phyloP scores from a whole-genome alignment of 495 filamentous ascomycete species.

The Talaromyces stipitatus region DNA sequence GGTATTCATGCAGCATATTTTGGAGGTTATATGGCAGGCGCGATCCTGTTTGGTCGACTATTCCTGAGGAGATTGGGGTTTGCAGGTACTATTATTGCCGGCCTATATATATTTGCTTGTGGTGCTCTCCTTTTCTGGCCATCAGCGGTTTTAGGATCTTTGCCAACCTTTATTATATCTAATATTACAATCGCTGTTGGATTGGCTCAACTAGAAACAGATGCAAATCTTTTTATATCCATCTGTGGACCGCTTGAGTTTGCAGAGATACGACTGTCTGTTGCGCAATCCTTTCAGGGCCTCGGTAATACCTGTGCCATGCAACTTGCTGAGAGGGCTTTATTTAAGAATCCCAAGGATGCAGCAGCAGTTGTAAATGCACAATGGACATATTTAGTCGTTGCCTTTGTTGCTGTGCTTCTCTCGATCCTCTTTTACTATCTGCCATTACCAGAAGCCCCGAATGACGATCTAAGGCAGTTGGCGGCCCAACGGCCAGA shows the following conservation, averaged over 20 bases:
- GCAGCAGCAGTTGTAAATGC: slow-evolving; percentile 53
- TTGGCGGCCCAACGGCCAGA: slow-evolving; percentile 41
- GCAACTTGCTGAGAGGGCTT: slow-evolving; percentile 50
- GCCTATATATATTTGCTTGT: slow-evolving; percentile 54
- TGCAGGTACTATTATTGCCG: slow-evolving; percentile 58
- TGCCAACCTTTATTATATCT: slow-evolving; percentile 54
- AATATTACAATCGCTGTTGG: slow-evolving; percentile 62
- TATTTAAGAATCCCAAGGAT: slow-evolving; percentile 45
- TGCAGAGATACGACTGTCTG: slow-evolving; percentile 55
- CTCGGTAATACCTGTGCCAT: slow-evolving; percentile 54
- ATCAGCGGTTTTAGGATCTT: slow-evolving; percentile 57
- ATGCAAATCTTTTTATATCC: slow-evolving; percentile 60
- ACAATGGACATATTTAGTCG: slow-evolving; percentile 66
- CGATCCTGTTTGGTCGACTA: slow-evolving; percentile 47
- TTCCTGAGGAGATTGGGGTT: slow-evolving; percentile 58
- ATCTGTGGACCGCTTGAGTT: slow-evolving; percentile 61
- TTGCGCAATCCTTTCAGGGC: slow-evolving; percentile 60
- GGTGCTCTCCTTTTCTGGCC: slow-evolving; percentile 66
- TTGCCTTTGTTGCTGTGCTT: slow-evolving; percentile 54
- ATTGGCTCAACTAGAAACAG: slow-evolving; percentile 53
- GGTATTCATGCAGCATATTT: slow-evolving; percentile 61
- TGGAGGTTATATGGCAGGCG: slow-evolving; percentile 51
- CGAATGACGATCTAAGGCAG: slow-evolving; percentile 53
- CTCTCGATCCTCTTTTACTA: slow-evolving; percentile 60
- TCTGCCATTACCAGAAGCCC: slow-evolving; percentile 57